These are phyloP conservation scores for Agrocybe chaxingu DNA, from an alignment of 768 basidiomycete species.

Conservation along the genomic window DNA sequence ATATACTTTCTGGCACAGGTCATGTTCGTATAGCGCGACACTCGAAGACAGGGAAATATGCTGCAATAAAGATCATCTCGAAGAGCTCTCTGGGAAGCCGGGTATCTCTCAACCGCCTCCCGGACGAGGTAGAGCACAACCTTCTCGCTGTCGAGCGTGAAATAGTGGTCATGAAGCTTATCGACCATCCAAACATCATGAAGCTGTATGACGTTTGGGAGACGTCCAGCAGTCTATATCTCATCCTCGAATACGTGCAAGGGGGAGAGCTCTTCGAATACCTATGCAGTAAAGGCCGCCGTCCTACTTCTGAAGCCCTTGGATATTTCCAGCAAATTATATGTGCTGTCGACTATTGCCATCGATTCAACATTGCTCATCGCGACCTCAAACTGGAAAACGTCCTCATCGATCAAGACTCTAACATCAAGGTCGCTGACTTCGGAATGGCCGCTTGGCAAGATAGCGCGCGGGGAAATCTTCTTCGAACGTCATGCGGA, in stretches of 20 bases:
- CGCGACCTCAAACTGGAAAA: slow-evolving; percentile 96
- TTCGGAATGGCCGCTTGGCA: slow-evolving; percentile 99
- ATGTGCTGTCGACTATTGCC: slow-evolving; percentile 86
- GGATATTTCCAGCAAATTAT: slow-evolving; percentile 94
- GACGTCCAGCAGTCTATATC: slow-evolving; percentile 81
- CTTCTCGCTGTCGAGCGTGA: slow-evolving; percentile 86
- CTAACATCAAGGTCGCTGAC: slow-evolving; percentile 92
- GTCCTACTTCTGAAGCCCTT: slow-evolving; percentile 70
- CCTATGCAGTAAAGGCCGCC: slow-evolving; percentile 73
- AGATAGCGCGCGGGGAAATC: slow-evolving; percentile 41
- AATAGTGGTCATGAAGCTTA: slow-evolving; percentile 96
- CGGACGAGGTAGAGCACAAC: slow-evolving; percentile 72
- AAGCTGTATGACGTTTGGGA: slow-evolving; percentile 97
- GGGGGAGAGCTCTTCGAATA: slow-evolving; percentile 96
- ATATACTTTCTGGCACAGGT: slow-evolving; percentile 41
- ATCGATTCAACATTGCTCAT: slow-evolving; percentile 92
- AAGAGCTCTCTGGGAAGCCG: slow-evolving; percentile 69
- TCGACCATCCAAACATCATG: slow-evolving; percentile 94
- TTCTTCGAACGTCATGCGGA: slow-evolving; percentile 83
- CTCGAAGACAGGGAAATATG: slow-evolving; percentile 82
- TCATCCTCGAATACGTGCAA: slow-evolving; percentile 93
- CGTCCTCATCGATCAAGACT: slow-evolving; percentile 76
- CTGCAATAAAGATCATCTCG: slow-evolving; percentile 92
- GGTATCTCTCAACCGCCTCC: slow-evolving; percentile 64
- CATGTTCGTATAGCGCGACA: slow-evolving; percentile 89